Evolutionary conservation across 345 rosid species (phyloP).

Genomic region (Capsella bursapastoris): DNA sequence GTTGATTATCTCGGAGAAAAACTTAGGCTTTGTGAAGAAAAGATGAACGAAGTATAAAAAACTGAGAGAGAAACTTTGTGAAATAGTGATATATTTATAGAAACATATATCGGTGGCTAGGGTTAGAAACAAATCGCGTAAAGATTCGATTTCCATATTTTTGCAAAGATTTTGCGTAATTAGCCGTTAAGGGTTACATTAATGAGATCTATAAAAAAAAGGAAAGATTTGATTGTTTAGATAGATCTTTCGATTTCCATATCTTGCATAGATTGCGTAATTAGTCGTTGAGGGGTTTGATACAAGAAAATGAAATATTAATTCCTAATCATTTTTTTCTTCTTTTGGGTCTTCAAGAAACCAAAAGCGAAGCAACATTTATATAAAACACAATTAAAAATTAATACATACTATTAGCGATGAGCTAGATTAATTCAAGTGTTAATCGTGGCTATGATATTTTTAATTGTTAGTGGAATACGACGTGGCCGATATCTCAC

Average conservation of each 20-base stretch:
- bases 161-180: background rate
- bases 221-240: no score
- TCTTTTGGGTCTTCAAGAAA: constrained; percentile 31
- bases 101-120: background rate
- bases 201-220: background rate
- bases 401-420: constrained; percentile 22
- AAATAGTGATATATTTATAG: background rate
- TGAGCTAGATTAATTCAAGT: constrained; percentile 27
- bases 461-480: constrained; percentile 35
- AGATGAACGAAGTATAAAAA: background rate
- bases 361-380: constrained; percentile 34
- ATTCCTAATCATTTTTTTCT: background rate
- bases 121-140: background rate
- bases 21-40: no score
- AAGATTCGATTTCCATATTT: background rate
- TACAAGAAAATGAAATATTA: no score
- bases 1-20: background rate
- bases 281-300: no score
- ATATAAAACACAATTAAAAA: background rate
- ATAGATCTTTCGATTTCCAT: no score
- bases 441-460: constrained; percentile 20
- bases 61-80: background rate
- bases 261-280: no score
- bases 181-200: background rate
- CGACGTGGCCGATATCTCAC: constrained; percentile 38